Percentiles rank a stretch among this genome's conserved stretches.
These are phyloP conservation scores for Davidsoniella eucalypti DNA, from an alignment of 2,329 filamentous ascomycete genomes.

Conservation along the genomic window DNA sequence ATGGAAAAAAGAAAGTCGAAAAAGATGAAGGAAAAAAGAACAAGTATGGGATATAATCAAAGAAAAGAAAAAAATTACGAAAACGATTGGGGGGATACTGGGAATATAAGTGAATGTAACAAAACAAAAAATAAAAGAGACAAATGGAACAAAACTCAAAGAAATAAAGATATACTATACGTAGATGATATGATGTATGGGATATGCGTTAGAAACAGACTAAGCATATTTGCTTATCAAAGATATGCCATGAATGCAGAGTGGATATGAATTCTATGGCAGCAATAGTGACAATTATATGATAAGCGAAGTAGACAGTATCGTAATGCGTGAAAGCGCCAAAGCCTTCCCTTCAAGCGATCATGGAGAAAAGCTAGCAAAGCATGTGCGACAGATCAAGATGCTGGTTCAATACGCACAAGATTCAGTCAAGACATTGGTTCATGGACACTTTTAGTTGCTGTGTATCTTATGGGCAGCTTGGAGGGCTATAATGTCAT, in stretches of 20 bases:
- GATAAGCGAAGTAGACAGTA: background rate
- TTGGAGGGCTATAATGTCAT: constrained; percentile 18
- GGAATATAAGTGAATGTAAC: background rate
- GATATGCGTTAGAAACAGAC: background rate
- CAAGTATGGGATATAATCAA: background rate
- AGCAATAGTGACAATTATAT: no score
- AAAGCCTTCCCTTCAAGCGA: background rate
- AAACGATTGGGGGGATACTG: background rate
- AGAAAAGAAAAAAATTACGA: background rate
- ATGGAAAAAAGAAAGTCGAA: background rate
- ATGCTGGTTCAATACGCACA: no score
- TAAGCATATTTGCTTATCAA: background rate
- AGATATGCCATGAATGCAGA: background rate
- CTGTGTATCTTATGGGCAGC: constrained; percentile 20
- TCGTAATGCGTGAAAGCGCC: constrained; percentile 4
- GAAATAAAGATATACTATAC: constrained; percentile 5
- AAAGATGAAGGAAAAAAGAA: background rate
- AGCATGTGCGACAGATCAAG: no score
- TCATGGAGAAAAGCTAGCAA: no score
- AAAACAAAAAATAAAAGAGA: background rate
- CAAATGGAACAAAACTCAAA: background rate
- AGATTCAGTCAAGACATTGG: no score
- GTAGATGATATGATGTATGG: background rate
- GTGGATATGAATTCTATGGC: no score
- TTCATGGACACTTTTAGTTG: background rate